Conservation (phyloP, 2,329 filamentous ascomycete genomes). For the Penicillium hesseltinei region DNA sequence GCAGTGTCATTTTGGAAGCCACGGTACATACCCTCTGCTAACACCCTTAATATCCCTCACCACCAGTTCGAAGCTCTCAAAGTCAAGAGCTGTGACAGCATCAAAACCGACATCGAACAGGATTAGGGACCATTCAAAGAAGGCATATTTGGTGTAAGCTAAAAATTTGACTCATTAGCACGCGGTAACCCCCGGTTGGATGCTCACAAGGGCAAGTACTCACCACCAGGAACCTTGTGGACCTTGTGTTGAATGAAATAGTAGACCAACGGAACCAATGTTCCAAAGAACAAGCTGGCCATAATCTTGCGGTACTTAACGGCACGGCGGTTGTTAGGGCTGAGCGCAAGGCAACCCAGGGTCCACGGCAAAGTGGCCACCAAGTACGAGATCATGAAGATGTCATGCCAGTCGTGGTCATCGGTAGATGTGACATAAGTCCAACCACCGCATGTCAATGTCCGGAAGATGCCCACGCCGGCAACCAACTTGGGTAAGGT, state of each 20-base stretch:
- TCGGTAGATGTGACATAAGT: slow-evolving; percentile 98
- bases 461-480: slow-evolving; percentile 77
- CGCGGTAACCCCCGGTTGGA: not conserved
- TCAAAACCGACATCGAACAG: slow-evolving; percentile 96
- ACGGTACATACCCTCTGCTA: slow-evolving; percentile 97
- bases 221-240: slow-evolving; percentile 88
- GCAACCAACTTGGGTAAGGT: slow-evolving; percentile 79
- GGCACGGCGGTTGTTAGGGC: slow-evolving; percentile 76
- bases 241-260: slow-evolving; percentile 99
- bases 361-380: slow-evolving; percentile 96
- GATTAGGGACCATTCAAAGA: slow-evolving; percentile 96
- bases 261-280: slow-evolving; percentile 85
- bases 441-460: slow-evolving; percentile 94
- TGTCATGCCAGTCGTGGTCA: slow-evolving; percentile 97
- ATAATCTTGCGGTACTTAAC: slow-evolving; percentile 87
- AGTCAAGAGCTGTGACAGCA: slow-evolving; percentile 89
- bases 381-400: slow-evolving; percentile 98
- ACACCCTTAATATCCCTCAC: slow-evolving; percentile 84
- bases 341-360: slow-evolving; percentile 80
- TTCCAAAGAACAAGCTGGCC: slow-evolving; percentile 81
- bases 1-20: slow-evolving; percentile 79
- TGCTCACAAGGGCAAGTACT: slow-evolving; percentile 29
- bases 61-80: slow-evolving; percentile 80
- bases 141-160: slow-evolving; percentile 97
- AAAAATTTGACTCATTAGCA: slow-evolving; percentile 2